A percentile compares a stretch with the other conserved stretches of the same genome.
These are phyloP conservation scores for Pseudodiploospora longispora DNA, from an alignment of 2,329 filamentous ascomycete species.

Conservation along the genomic window DNA sequence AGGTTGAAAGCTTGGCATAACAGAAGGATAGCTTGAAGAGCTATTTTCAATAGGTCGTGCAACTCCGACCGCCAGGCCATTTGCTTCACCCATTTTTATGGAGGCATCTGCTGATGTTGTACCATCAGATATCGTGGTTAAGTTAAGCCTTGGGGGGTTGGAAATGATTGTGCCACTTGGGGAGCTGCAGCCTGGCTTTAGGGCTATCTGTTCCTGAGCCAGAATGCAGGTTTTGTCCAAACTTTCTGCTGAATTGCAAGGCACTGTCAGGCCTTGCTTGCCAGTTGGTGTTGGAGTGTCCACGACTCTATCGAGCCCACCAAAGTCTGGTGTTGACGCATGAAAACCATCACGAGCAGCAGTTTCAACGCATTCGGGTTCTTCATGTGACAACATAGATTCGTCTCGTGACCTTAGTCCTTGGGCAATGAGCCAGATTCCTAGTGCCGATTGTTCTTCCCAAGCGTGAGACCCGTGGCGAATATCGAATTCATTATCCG, in stretches of 20 bases:
- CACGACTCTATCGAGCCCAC: conserved; percentile 10
- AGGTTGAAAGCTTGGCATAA: conserved; percentile 23
- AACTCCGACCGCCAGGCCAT: background rate
- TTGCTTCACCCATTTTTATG: no score
- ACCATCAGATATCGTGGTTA: no score
- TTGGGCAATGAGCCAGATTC: conserved; percentile 30
- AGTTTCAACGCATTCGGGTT: background rate
- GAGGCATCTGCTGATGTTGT: no score
- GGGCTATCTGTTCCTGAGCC: no score
- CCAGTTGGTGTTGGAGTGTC: conserved; percentile 5
- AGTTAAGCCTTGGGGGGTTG: no score
- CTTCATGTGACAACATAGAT: conserved; percentile 11
- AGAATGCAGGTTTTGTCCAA: background rate
- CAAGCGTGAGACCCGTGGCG: conserved; percentile 20
- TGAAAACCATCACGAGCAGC: background rate
- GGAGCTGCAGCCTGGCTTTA: no score
- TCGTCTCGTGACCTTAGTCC: conserved; percentile 20
- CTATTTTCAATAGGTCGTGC: conserved; percentile 6
- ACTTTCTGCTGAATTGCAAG: background rate
- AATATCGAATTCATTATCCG: conserved; percentile 20
- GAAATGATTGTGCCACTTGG: no score
- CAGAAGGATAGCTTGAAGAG: conserved; percentile 28
- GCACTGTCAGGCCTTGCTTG: background rate
- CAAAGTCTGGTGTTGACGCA: conserved; percentile 3
- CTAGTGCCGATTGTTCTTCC: conserved; percentile 27